Base-by-base conservation (phyloP, 768 basidiomycete genomes). In the Cubamyces lactineus region DNA sequence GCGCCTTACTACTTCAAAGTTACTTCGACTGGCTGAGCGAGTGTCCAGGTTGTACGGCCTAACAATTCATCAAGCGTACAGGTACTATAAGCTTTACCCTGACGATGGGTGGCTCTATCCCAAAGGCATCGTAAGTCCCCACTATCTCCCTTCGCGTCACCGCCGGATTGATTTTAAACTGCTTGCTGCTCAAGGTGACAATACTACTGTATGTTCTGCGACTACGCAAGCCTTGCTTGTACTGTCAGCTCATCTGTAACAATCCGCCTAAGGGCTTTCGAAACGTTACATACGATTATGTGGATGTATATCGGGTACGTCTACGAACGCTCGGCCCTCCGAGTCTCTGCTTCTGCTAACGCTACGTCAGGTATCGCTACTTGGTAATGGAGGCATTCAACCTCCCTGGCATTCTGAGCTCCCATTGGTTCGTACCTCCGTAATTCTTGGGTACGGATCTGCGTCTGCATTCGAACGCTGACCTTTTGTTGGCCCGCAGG, bases 291-390 rank as follows among this genome's bases (percentile, higher is more conserved):
- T 49, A 57, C 46, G 5, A 24, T 57, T 7, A 0, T 49, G 11
- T 57, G 56, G 56, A 40, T 48, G 15, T 49, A 40, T 16, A 30
- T 57, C 17, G 45, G 21, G 56, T 57, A 49, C 26, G 55, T 15
- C 23, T 6, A 4, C 2, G 21, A 38, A 5, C 30, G 21, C 17
- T 11, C 16, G 8, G 19, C 3, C 17, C 9, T 11, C n/a, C n/a
- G n/a, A n/a, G n/a, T n/a, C 26, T 5, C 17, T 11, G 2, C 5
- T 1, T 16, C 19, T 8, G 16, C 16, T 39, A 5, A 47, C n/a
- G 40, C 4, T 4, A 3, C 11, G 6, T 7, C 8, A 57, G 56
- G 11, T 57, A 48, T 34, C 56, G 49, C 16, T 57, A 57, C 17
- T 13, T n/a, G 6, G 24, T 57, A 21, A 40, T 9, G 19, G 56